Percentiles rank a stretch among this genome's conserved stretches.
Conservation (phyloP, 2,329 filamentous ascomycete species). For the Phaeoacremonium minimum region DNA sequence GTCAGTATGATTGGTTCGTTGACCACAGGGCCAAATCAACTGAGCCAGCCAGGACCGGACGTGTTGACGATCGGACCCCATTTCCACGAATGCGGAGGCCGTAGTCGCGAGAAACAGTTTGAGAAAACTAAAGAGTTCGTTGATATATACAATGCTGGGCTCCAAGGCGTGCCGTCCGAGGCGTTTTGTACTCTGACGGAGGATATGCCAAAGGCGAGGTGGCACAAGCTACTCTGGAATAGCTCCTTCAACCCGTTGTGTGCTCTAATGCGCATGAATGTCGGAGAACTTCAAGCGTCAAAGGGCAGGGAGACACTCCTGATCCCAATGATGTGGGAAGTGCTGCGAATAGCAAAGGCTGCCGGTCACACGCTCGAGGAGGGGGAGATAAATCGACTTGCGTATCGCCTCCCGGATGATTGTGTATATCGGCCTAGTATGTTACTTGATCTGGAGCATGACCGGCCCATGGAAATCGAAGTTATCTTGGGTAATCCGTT, state of each 20-base stretch:
- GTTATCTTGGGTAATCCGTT: not conserved
- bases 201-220: not conserved
- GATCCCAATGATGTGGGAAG: not conserved
- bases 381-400: not conserved
- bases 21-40: not conserved
- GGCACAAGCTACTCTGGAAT: not conserved
- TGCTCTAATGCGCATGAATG: not conserved
- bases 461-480: not conserved
- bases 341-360: not conserved
- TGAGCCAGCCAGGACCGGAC: not conserved
- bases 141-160: not conserved
- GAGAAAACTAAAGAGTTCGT: not conserved
- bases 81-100: not conserved
- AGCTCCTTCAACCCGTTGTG: not conserved
- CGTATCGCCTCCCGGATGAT: not conserved
- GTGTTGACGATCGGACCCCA: not conserved
- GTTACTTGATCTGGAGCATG: not conserved
- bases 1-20: not conserved
- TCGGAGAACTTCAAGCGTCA: not conserved
- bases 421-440: not conserved
- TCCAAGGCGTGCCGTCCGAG: not conserved
- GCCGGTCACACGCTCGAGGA: not conserved
- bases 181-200: not conserved
- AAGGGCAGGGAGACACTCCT: not conserved
- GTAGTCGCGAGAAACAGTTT: not conserved